Conservation (phyloP, 495 filamentous ascomycete genomes). For the Penicillium robsamsonii region DNA sequence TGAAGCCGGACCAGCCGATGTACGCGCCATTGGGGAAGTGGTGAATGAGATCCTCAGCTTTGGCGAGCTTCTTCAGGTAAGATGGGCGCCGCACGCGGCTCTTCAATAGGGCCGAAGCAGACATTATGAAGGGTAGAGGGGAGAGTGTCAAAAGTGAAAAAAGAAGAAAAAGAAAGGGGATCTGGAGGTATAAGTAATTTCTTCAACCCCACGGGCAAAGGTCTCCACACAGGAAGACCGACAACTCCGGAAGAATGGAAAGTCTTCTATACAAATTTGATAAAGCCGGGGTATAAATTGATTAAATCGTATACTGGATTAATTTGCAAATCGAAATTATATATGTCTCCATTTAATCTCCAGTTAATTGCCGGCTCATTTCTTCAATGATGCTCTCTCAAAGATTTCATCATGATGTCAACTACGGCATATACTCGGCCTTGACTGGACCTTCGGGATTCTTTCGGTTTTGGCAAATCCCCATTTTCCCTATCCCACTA, state of each 20-base stretch:
- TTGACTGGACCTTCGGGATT: not conserved
- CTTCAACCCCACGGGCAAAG: slow-evolving; percentile 17
- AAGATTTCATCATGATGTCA: slow-evolving; percentile 16
- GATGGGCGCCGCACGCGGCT: slow-evolving; percentile 72
- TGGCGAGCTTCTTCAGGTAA: slow-evolving; percentile 75
- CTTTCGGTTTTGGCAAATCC: not conserved
- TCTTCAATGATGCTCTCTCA: slow-evolving; percentile 3
- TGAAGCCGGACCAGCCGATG: slow-evolving; percentile 89
- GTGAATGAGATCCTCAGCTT: slow-evolving; percentile 74
- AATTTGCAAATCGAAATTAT: too few species aligned
- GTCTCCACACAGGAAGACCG: slow-evolving; percentile 8
- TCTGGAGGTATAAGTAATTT: slow-evolving; percentile 28
- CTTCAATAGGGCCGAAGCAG: slow-evolving; percentile 71
- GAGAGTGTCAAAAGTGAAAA: slow-evolving; percentile 11
- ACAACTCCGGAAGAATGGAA: slow-evolving; percentile 24
- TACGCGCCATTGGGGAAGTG: slow-evolving; percentile 80
- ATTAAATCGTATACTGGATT: too few species aligned
- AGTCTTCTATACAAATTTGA: not conserved
- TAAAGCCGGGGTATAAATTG: too few species aligned
- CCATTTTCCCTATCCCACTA: too few species aligned
- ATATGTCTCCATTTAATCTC: too few species aligned
- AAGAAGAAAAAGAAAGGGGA: slow-evolving; percentile 14
- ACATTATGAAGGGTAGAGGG: slow-evolving; percentile 30
- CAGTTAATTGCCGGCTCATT: not conserved
- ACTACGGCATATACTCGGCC: not conserved